A percentile compares a stretch with the other conserved stretches of the same genome.
Conservation (phyloP, 2,329 filamentous ascomycete species). For the Diatrype stigma region DNA sequence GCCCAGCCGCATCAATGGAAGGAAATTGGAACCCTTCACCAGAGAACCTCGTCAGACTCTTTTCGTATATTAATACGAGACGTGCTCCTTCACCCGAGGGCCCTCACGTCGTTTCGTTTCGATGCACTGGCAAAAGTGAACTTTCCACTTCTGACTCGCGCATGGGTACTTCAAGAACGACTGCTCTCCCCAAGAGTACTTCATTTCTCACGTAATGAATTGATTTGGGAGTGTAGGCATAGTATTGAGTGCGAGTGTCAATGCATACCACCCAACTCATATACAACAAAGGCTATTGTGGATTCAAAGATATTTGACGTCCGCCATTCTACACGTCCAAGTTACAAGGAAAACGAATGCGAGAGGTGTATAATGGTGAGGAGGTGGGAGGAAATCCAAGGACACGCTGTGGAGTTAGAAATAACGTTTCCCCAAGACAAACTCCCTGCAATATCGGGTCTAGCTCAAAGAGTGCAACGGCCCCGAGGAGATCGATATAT, state of each 20-base stretch:
- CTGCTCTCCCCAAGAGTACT: background rate
- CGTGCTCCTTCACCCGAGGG: background rate
- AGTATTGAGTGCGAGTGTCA: background rate
- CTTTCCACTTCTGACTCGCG: background rate
- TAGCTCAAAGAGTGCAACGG: background rate
- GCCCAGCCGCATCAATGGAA: background rate
- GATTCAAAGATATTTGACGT: background rate
- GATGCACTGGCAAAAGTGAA: background rate
- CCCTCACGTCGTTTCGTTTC: background rate
- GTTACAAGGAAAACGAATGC: background rate
- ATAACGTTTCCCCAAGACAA: background rate
- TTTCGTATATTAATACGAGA: background rate
- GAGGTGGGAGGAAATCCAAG: background rate
- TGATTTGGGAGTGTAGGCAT: background rate
- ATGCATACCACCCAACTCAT: background rate
- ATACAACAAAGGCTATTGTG: background rate
- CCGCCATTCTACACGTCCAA: background rate
- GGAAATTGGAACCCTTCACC: background rate
- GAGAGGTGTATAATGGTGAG: background rate
- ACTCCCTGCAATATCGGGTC: background rate
- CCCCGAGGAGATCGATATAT: background rate
- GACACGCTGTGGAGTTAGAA: background rate
- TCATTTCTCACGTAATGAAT: background rate
- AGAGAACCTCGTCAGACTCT: background rate
- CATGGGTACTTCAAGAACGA: background rate